Evolutionary conservation across 2,329 filamentous ascomycete genomes (phyloP).

Genomic region (Botrytis galanthina): DNA sequence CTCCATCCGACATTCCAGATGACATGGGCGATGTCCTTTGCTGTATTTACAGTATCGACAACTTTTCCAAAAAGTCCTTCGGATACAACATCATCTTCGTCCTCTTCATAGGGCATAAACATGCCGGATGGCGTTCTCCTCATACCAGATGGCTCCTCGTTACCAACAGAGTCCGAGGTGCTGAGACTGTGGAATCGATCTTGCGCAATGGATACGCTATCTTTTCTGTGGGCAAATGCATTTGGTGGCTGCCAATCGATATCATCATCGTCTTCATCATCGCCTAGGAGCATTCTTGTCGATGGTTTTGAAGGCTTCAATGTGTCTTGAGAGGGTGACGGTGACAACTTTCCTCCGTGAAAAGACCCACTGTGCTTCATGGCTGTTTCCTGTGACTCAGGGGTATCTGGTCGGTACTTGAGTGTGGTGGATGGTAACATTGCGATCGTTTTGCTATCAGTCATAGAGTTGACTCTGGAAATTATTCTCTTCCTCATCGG

Average conservation of each 20-base stretch:
- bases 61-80: conserved; percentile 50
- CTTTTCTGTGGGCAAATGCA: conserved; percentile 33
- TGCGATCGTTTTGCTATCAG: conserved; percentile 64
- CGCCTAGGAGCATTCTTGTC: conserved; percentile 57
- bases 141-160: conserved; percentile 58
- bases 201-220: conserved; percentile 34
- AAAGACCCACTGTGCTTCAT: conserved; percentile 61
- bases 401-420: conserved; percentile 56
- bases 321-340: conserved; percentile 77
- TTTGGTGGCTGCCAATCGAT: conserved; percentile 49
- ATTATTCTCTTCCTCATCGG: conserved; percentile 39
- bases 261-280: conserved; percentile 49
- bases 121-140: conserved; percentile 81
- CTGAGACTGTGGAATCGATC: conserved; percentile 34
- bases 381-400: conserved; percentile 60
- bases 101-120: conserved; percentile 85
- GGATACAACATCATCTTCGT: conserved; percentile 59
- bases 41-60: conserved; percentile 57
- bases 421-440: conserved; percentile 66
- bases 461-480: conserved; percentile 49
- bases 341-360: conserved; percentile 45
- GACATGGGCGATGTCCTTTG: conserved; percentile 67
- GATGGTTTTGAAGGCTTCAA: conserved; percentile 63
- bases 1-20: conserved; percentile 60
- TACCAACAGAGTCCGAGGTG: conserved; percentile 28